A percentile compares a stretch with the other conserved stretches of the same genome.
Evolutionary conservation across 2,329 filamentous ascomycete genomes (phyloP).

Genomic region (Phaeosphaeriaceae sp.): DNA sequence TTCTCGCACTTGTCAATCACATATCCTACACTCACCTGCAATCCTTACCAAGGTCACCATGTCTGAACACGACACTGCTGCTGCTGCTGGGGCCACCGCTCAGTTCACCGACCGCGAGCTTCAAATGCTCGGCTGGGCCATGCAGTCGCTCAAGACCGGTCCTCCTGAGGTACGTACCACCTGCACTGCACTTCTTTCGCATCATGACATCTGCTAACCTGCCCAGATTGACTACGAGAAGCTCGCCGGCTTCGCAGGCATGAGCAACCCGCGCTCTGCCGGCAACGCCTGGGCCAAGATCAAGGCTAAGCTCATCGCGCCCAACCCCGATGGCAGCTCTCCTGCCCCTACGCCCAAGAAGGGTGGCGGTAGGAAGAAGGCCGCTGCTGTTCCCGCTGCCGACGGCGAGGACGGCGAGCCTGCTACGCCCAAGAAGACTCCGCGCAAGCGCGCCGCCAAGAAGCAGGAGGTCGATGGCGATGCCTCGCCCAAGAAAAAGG

Average conservation of each 20-base stretch:
- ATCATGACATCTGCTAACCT: slow-evolving; percentile 8
- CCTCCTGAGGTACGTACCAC: slow-evolving; percentile 37
- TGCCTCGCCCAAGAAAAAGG: slow-evolving; percentile 41
- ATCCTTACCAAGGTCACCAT: slow-evolving; percentile 19
- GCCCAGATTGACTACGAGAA: slow-evolving; percentile 46
- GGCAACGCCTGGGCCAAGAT: slow-evolving; percentile 48
- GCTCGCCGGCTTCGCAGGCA: slow-evolving; percentile 43
- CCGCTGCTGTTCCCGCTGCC: slow-evolving; percentile 15
- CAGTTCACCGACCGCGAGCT: slow-evolving; percentile 46
- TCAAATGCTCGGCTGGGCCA: slow-evolving; percentile 44
- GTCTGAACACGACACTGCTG: slow-evolving; percentile 29
- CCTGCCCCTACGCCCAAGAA: slow-evolving; percentile 30
- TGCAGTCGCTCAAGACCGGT: slow-evolving; percentile 47
- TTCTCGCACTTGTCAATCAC: too few species aligned
- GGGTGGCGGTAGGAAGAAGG: slow-evolving; percentile 22
- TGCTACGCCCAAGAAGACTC: slow-evolving; percentile 34
- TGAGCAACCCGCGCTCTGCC: slow-evolving; percentile 48
- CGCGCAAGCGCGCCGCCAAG: slow-evolving; percentile 42
- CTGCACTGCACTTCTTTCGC: neutral
- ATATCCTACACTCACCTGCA: too few species aligned
- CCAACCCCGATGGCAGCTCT: slow-evolving; percentile 12
- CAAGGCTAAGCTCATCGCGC: slow-evolving; percentile 37
- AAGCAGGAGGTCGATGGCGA: slow-evolving; percentile 40
- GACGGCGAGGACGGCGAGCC: slow-evolving; percentile 19
- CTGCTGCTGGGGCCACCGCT: slow-evolving; percentile 9